Conservation (phyloP, 108 stramenopile genomes). For the Discostella pseudostelligera region DNA sequence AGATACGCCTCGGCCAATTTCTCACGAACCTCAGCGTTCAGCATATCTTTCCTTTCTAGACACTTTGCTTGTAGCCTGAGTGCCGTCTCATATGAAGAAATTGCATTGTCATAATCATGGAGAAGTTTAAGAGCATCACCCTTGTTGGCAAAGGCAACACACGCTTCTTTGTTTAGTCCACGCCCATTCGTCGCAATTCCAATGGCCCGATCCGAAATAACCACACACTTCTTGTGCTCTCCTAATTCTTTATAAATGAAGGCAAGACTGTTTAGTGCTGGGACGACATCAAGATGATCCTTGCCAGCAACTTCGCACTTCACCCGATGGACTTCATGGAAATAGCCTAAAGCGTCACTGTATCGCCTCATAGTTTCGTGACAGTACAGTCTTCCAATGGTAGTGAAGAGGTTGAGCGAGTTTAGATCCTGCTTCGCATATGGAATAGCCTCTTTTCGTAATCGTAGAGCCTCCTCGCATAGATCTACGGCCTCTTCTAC, state of each 20-base stretch:
- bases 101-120: constrained; percentile 18
- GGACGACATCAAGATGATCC: constrained; percentile 44
- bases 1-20: constrained; percentile 31
- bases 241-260: constrained; percentile 28
- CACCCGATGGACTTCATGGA: constrained; percentile 39
- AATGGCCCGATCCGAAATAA: constrained; percentile 33
- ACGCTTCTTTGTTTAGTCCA: constrained; percentile 31
- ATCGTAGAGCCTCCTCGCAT: constrained; percentile 39
- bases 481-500: constrained; percentile 27
- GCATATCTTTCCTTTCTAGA: constrained; percentile 13
- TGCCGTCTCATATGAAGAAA: constrained; percentile 24
- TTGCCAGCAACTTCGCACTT: constrained; percentile 28
- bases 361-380: constrained; percentile 34
- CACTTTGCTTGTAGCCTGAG: constrained; percentile 24
- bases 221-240: constrained; percentile 33
- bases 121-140: constrained; percentile 35
- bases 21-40: constrained; percentile 28
- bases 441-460: constrained; percentile 25
- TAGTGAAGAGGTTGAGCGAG: constrained; percentile 25
- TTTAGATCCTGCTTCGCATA: constrained; percentile 24
- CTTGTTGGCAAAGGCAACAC: constrained; percentile 33
- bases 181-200: constrained; percentile 36
- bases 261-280: constrained; percentile 45
- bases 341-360: constrained; percentile 35
- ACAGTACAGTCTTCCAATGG: constrained; percentile 39